Evolutionary conservation across 257 asterid species (phyloP), one percentile per base, ranked within the genome.

Genomic region (Lavandula angustifolia): DNA sequence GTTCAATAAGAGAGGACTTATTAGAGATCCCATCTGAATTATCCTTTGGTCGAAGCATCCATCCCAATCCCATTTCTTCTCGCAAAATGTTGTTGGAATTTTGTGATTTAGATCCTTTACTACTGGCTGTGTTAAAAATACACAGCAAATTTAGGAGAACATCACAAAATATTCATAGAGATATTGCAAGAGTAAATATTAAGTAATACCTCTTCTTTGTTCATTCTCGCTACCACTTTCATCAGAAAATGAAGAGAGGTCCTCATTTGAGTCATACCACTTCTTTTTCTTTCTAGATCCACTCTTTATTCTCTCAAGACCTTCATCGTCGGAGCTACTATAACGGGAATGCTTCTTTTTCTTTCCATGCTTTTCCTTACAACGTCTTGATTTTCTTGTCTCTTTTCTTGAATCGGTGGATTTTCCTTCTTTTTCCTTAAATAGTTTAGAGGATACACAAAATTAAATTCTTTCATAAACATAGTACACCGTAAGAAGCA

Each of bases 61-160:
- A 94, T n/a, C 88, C 99, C 80, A 94, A 75, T 47, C 99, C 99
- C 85, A 80, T 81, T 78, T 87, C 95, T 78, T 83, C 89, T 77
- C 99, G 82, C 69, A 69, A 69, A 66, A 41, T 57, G 54, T 73
- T 67, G 35, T 63, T 72, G 47, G 57, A 56, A 64, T 69, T 74
- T 46, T 52, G 76, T n/a, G 66, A 60, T 59, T 74, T 73, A 59
- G 79, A 73, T 79, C 79, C 83, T 67, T 70, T 76, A 42, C 41
- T 67, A 18, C 79, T 75, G 63, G 54, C 89, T 78, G 68, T 69
- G 51, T 71, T 7, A 40, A 57, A 40, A 60, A 33, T 58, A 7
- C 50, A 65, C 54, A 65, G 41, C 33, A 66, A 13, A 66, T 0
- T 29, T 40, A 35, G 37, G 14, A 38, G 9, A 52, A 47, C 12